Base-by-base conservation (phyloP, 352 stramenopile species). In the Globisporangium viniferum region DNA sequence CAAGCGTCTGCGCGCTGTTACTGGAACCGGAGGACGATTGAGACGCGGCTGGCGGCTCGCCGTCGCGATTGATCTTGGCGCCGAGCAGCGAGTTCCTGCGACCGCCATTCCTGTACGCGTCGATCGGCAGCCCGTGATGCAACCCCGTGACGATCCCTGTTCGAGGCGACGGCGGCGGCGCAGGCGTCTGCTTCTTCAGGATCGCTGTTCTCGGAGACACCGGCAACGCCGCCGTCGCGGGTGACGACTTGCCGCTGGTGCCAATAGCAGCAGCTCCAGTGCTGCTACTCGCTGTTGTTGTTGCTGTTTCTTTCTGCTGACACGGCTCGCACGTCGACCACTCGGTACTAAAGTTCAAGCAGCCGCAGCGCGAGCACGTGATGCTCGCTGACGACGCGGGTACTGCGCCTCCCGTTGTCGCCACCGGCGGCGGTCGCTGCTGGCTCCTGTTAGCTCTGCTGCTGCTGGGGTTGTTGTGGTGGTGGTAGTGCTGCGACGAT, bases 331-430 rank as follows among this genome's bases (percentile, higher is more conserved):
- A 74, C 59, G 57, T 54, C 3, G 39, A 22, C 39, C 12, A 20
- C 8, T 69, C 54, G 27, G 39, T 44, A 35, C 51, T 71, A 48
- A 74, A 74, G 39, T 74, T 74, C 20, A 74, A 55, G 15, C 69
- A 57, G 3, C 66, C 66, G 55, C 69, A 74, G 35, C 35, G 39
- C 1, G 49, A 20, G 65, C 69, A 74, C 35, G 59, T 68, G 59
- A 74, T 74, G 56, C 18, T 51, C 44, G 18, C 44, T 22, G 44
- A 24, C 44, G 44, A 51, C 18, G 44, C 20, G 18, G 44, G 24
- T 24, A 24, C 18, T 24, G 44, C 18, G 9, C 44, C 44, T 24
- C 44, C 44, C 44, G 44, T 22, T 22, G 44, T 51, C 20, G 44
- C 18, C 44, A 22, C 18, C 3, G 51, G 12, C n/a, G 53, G 20